Base-by-base conservation (phyloP, 73 alveolate genomes). In the Paramecium biaurelia region DNA sequence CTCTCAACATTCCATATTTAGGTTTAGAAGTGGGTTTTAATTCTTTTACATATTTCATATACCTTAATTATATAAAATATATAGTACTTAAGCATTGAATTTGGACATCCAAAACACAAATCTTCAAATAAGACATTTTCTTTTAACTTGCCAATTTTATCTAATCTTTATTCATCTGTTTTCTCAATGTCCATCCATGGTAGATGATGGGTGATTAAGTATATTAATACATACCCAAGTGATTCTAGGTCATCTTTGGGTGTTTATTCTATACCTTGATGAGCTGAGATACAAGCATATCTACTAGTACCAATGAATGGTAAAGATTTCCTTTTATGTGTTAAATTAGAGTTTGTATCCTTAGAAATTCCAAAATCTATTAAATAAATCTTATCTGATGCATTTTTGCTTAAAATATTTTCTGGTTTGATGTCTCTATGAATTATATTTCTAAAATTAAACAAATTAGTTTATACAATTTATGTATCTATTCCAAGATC, bases 231-330 rank as follows among this genome's bases (percentile, higher is more conserved):
- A 47, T 95, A 95, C 6, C 98, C 98, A 11, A 95, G 59, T 4
- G 96, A 85, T 76, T 95, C 98, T 18, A 95, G 53, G 42, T 95
- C 98, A 67, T 95, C 98, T 43, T 96, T 93, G 15, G 95, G 20
- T 72, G 93, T 56, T 85, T 95, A 67, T 43, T 92, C 95, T 5
- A 90, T 76, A 7, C 96, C 98, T 37, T 67, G 38, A 59, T 95
- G 97, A 1, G 96, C 97, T 38, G 92, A 76, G 24, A 92, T 76
- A 15, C 95, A 38, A 4, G 95, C 96, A 59, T 95, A 93, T 32
- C 98, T 72, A 23, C 97, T 93, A 4, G 98, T 95, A 3, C 98
- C 98, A 72, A 95, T 94, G 11, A 93, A 79, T 4, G 90, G 74
- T 47, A 42, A 41, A 0, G 5, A 15, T 43, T 41, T 34, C 90